Percentiles rank a stretch among this genome's conserved stretches.
Evolutionary conservation across 2,329 filamentous ascomycete genomes (phyloP).

Genomic region (Aureobasidium subglaciale): DNA sequence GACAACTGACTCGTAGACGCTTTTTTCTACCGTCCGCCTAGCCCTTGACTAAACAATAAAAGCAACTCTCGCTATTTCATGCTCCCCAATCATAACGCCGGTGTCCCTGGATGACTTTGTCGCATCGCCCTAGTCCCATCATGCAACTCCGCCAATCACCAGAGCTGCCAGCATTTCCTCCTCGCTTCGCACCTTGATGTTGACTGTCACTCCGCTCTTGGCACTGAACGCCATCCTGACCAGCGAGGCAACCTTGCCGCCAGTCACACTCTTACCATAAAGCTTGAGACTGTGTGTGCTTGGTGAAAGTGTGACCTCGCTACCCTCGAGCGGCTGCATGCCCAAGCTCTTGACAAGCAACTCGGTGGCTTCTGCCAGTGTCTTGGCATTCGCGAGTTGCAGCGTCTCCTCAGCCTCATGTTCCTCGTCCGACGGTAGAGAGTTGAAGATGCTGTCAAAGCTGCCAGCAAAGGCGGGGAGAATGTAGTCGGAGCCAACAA

Average conservation of each 20-base stretch:
- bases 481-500: constrained; percentile 88
- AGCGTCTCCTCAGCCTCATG: constrained; percentile 89
- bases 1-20: constrained; percentile 5
- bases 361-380: constrained; percentile 92
- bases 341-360: constrained; percentile 80
- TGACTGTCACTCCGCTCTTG: constrained; percentile 90
- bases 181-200: constrained; percentile 86
- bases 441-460: constrained; percentile 91
- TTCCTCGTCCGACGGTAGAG: constrained; percentile 67
- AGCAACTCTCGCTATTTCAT: constrained; percentile 13
- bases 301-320: constrained; percentile 79
- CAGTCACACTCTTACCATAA: constrained; percentile 88
- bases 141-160: constrained; percentile 78
- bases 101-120: not conserved
- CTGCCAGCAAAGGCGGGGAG: constrained; percentile 88
- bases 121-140: constrained; percentile 27
- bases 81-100: constrained; percentile 10
- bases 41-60: not conserved
- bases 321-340: constrained; percentile 88
- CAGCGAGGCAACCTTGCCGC: constrained; percentile 78
- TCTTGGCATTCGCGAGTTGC: constrained; percentile 80
- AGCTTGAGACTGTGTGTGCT: constrained; percentile 93
- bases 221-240: constrained; percentile 91
- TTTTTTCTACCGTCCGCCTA: constrained; percentile 9
- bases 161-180: constrained; percentile 84